These are phyloP conservation scores for Trichoderma guizhouense DNA, from an alignment of 2,329 filamentous ascomycete genomes.

Conservation along the genomic window DNA sequence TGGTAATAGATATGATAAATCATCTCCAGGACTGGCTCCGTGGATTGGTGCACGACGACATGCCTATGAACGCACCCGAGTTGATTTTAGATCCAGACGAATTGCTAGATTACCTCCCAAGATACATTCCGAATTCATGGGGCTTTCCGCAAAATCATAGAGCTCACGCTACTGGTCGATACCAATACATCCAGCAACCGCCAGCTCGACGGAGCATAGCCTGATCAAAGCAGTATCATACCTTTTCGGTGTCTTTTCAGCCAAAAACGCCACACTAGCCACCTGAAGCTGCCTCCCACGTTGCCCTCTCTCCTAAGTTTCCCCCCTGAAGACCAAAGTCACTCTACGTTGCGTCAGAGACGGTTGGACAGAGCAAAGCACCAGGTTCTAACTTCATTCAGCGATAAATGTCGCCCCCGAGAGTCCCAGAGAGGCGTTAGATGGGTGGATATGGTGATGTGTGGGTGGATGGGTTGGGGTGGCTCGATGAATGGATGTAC, in stretches of 20 bases:
- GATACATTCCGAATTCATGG: background rate
- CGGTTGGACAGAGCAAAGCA: background rate
- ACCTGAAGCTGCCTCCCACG: background rate
- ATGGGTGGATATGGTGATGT: background rate
- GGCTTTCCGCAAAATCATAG: background rate
- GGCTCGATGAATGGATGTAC: background rate
- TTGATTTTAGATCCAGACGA: background rate
- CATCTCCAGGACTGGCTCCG: background rate
- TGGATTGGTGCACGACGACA: background rate
- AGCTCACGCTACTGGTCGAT: background rate
- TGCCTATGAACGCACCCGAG: background rate
- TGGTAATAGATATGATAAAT: background rate
- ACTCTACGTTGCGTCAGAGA: background rate
- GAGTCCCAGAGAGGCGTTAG: background rate
- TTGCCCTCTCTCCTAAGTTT: background rate
- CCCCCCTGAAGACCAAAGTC: background rate
- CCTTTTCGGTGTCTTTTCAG: background rate
- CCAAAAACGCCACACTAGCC: background rate
- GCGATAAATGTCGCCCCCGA: background rate
- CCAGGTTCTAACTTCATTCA: slow-evolving; percentile 3
- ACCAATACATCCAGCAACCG: background rate
- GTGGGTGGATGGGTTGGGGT: background rate
- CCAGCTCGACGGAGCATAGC: background rate
- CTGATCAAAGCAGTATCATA: background rate
- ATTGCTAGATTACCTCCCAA: background rate